Conservation (phyloP, 306 rosid genomes). For the Trifolium repens region DNA sequence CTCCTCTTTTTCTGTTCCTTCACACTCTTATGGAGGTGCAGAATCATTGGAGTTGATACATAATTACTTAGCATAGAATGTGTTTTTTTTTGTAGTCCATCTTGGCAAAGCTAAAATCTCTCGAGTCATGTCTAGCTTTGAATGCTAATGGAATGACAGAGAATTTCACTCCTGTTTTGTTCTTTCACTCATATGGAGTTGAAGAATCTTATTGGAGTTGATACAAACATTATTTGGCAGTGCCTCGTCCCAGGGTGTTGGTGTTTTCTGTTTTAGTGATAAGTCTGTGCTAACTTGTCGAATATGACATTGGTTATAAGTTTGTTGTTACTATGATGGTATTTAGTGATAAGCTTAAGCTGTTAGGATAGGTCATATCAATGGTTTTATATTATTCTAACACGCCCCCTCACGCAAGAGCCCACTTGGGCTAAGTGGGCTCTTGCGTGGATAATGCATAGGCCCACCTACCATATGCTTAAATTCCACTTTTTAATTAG, state of each 20-base stretch:
- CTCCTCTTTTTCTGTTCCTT: conserved; percentile 56
- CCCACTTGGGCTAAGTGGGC: no score
- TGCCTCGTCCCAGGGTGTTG: background rate
- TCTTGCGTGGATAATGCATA: no score
- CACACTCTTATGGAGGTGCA: conserved; percentile 39
- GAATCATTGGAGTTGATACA: conserved; percentile 53
- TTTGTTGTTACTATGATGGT: background rate
- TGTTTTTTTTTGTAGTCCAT: conserved; percentile 49
- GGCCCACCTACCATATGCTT: no score
- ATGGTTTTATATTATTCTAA: no score
- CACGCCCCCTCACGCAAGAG: no score
- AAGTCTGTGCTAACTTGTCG: no score
- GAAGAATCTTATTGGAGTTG: conserved; percentile 54
- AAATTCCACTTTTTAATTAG: no score
- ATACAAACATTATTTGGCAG: background rate
- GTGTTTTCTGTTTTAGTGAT: background rate
- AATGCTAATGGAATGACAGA: conserved; percentile 63
- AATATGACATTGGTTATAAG: background rate
- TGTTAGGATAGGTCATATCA: no score
- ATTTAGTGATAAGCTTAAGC: background rate
- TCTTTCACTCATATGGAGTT: conserved; percentile 41
- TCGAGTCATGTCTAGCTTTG: conserved; percentile 58
- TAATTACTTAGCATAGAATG: background rate
- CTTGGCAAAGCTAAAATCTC: conserved; percentile 76
- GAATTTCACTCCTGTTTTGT: conserved; percentile 52